Conservation (phyloP, 306 rosid genomes). For the Prosopis cineraria region DNA sequence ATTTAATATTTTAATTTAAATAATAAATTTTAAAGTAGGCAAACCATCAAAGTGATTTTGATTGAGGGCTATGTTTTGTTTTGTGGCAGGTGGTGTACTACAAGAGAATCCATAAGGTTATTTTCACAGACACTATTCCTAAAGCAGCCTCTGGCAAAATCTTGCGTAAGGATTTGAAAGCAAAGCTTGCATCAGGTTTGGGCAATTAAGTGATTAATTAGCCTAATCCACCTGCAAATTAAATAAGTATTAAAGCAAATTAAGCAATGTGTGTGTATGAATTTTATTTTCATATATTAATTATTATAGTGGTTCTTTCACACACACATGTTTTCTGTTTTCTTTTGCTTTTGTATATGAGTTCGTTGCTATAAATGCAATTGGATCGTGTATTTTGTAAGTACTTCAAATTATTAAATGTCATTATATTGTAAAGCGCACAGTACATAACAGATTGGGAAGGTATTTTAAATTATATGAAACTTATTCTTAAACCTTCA, state of each 20-base stretch:
- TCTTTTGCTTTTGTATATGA: neutral
- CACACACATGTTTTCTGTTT: neutral
- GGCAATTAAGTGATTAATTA: conserved; percentile 33
- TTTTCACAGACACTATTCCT: conserved; percentile 74
- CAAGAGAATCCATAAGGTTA: conserved; percentile 67
- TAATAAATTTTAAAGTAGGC: neutral
- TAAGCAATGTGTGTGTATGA: neutral
- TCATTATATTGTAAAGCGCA: too few relatives aligned
- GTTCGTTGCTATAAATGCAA: neutral
- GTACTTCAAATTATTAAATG: neutral
- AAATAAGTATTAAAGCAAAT: neutral
- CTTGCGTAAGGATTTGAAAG: conserved; percentile 64
- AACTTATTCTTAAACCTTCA: neutral
- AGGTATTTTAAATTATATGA: too few relatives aligned
- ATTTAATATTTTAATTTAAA: neutral
- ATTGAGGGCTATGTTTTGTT: neutral
- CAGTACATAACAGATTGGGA: too few relatives aligned
- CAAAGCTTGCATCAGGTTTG: conserved; percentile 43
- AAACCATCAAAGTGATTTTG: neutral
- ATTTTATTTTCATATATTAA: neutral
- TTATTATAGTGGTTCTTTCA: neutral
- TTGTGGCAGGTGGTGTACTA: conserved; percentile 75
- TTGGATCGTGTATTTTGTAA: neutral
- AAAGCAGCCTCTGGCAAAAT: conserved; percentile 86
- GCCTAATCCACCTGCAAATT: neutral